These are phyloP conservation scores for Potentilla sterilis DNA, from an alignment of 306 rosid genomes.

Conservation along the genomic window DNA sequence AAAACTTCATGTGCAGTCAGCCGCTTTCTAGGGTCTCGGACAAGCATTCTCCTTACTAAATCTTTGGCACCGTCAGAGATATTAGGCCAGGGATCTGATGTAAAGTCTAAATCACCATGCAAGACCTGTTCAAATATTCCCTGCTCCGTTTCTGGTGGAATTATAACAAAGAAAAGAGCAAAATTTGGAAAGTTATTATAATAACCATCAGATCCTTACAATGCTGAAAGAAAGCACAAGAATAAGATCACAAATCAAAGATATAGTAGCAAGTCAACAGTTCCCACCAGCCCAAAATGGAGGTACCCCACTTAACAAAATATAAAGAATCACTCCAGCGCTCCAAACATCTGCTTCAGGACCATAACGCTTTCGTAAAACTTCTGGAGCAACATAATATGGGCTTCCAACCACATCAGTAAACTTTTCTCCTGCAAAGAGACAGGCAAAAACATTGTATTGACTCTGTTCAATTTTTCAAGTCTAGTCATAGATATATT, in stretches of 20 bases:
- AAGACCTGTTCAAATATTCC: conserved; percentile 94
- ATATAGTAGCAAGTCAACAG: conserved; percentile 13
- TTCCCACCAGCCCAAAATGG: conserved; percentile 99
- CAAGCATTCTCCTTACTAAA: conserved; percentile 91
- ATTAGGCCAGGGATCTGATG: conserved; percentile 91
- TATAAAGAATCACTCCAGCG: conserved; percentile 93
- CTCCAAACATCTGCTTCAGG: conserved; percentile 99
- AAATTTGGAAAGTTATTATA: neutral
- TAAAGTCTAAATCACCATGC: conserved; percentile 84
- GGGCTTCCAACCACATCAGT: conserved; percentile 96
- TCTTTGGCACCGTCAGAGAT: conserved; percentile 97
- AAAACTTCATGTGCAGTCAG: conserved; percentile 83
- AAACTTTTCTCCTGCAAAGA: conserved; percentile 72
- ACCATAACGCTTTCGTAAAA: conserved; percentile 81
- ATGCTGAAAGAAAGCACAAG: neutral
- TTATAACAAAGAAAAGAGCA: conserved; percentile 15
- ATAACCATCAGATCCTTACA: neutral
- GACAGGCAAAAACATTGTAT: neutral
- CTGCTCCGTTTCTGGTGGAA: conserved; percentile 64
- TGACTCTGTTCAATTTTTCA: neutral
- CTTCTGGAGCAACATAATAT: conserved; percentile 98
- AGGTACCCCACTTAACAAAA: conserved; percentile 97
- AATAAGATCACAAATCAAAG: neutral
- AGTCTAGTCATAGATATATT: conserved; percentile 14
- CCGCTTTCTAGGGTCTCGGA: conserved; percentile 83